Evolutionary conservation across 768 basidiomycete species (phyloP).

Genomic region (Melanogaster broomeanus): DNA sequence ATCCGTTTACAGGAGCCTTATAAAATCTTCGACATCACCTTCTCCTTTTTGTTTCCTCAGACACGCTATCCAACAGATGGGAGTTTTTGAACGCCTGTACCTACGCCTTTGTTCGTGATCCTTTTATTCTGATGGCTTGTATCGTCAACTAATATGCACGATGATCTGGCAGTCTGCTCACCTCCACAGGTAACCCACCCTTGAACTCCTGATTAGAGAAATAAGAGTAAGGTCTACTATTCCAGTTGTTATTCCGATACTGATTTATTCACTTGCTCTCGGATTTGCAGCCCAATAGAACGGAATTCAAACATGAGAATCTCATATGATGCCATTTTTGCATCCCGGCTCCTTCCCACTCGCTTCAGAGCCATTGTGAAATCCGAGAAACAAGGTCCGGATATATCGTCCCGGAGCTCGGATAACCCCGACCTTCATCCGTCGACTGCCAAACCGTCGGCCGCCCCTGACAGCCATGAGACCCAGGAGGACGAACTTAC

Average conservation of each 20-base stretch:
- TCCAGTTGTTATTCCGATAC: not conserved
- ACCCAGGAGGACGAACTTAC: conserved; percentile 22
- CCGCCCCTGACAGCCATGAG: not conserved
- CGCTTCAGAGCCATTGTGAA: conserved; percentile 15
- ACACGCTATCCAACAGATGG: conserved; percentile 35
- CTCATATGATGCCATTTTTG: conserved; percentile 18
- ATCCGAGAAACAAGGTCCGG: conserved; percentile 24
- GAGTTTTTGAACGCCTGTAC: conserved; percentile 31
- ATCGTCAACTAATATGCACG: conserved; percentile 7
- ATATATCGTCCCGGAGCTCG: conserved; percentile 15
- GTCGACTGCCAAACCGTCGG: not conserved
- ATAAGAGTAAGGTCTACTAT: conserved; percentile 13
- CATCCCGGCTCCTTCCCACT: conserved; percentile 22
- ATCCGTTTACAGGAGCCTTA: conserved; percentile 6
- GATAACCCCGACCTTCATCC: conserved; percentile 1
- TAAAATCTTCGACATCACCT: conserved; percentile 13
- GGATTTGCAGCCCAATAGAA: conserved; percentile 12
- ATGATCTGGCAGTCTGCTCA: conserved; percentile 25
- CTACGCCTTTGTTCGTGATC: conserved; percentile 26
- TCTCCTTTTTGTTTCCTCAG: conserved; percentile 9
- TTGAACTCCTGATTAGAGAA: conserved; percentile 17
- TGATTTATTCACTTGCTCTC: conserved; percentile 8
- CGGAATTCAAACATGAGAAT: conserved; percentile 22
- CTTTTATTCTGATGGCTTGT: not conserved
- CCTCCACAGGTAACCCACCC: conserved; percentile 31